A percentile compares a stretch with the other conserved stretches of the same genome.
Evolutionary conservation across 306 rosid genomes (phyloP).

Genomic region (Chamaecrista fasciculata): DNA sequence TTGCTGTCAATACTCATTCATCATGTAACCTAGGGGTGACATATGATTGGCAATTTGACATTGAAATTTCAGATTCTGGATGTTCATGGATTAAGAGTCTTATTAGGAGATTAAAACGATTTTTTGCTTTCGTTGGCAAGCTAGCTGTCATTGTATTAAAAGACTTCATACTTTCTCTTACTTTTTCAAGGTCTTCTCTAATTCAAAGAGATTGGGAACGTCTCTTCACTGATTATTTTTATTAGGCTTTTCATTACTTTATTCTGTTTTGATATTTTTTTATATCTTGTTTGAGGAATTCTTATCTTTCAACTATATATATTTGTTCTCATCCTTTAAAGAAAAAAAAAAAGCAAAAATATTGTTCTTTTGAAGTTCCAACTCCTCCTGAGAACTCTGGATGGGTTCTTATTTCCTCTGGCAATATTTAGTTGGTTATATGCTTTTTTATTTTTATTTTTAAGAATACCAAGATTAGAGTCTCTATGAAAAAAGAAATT

Average conservation of each 20-base stretch:
- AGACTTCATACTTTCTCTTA: slow-evolving; percentile 9
- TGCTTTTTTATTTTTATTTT: slow-evolving; percentile 16
- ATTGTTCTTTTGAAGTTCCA: not conserved
- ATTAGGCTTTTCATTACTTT: not conserved
- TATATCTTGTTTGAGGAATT: not conserved
- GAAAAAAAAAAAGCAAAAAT: no score
- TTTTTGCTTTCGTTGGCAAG: slow-evolving; percentile 21
- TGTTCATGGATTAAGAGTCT: not conserved
- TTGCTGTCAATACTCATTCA: not conserved
- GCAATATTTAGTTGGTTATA: not conserved
- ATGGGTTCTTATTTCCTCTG: not conserved
- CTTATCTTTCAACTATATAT: not conserved
- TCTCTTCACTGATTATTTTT: not conserved
- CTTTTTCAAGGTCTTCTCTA: slow-evolving; percentile 3
- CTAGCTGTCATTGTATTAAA: not conserved
- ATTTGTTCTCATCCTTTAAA: not conserved
- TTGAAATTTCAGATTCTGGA: slow-evolving; percentile 2
- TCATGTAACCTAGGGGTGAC: not conserved
- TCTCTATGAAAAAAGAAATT: slow-evolving; percentile 2
- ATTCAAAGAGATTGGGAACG: not conserved
- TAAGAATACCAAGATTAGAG: slow-evolving; percentile 1
- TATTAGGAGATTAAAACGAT: slow-evolving; percentile 8
- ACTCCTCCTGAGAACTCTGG: slow-evolving; percentile 1
- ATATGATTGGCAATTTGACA: not conserved
- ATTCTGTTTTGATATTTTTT: not conserved